Evolutionary conservation across 208 protist species (phyloP), one percentile per base, ranked within the genome.

Genomic region (Crithidia fasciculata): DNA sequence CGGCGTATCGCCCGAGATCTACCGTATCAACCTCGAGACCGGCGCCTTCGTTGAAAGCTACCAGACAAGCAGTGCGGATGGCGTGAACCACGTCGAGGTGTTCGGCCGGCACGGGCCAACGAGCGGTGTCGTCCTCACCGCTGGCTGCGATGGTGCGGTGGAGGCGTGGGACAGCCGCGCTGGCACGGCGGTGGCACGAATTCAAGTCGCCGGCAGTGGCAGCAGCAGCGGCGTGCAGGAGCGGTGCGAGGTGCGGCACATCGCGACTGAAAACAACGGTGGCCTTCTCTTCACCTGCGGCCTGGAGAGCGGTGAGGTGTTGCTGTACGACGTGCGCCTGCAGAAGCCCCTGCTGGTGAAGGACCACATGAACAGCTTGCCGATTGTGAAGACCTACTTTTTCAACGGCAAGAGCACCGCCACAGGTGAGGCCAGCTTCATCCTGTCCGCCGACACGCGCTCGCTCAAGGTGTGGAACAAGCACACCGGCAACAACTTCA

Each of bases 311-410:
- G 95, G 95, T 15, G 85, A 95, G 53, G 88, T 98, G 58, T 53
- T 88, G 43, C 62, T 98, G 16, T 98, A 95, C 81, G 95, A 98
- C 66, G 63, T 98, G 13, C 92, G 95, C 15, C 82, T 95, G 55
- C 78, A 92, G 44, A 87, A 87, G 66, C 91, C 93, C 50, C 68
- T 98, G 8, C 82, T 98, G 16, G 83, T 96, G 45, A 99, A 99
- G 86, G 97, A 99, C 80, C 98, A 99, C 82, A 89, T 96, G 81
- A 99, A 99, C 85, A 88, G 92, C 37, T 67, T 98, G 54, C 97
- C 97, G 15, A 98, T 99, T 72, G 84, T 93, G 9, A 91, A 96
- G 77, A 93, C 97, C 18, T 89, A 96, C 70, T 98, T 97, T 81
- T 97, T 98, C 78, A 66, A 91, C 36, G 86, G 92, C 47, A 74